Percentiles rank a stretch among this genome's conserved stretches.
Conservation (phyloP, 257 asterid species). For the Nicotiana undulata region DNA sequence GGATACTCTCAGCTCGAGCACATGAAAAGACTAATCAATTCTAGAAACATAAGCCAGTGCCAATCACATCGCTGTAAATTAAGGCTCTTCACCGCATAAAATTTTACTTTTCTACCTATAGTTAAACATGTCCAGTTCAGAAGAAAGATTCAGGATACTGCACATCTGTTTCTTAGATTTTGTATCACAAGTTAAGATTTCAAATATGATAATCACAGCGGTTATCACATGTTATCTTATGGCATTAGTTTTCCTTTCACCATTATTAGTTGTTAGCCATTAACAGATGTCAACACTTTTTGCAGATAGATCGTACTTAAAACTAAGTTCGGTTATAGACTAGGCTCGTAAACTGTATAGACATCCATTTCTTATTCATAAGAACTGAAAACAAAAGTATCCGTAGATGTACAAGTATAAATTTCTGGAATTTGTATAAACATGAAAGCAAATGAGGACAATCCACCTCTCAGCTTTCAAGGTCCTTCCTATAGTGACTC, state of each 20-base stretch:
- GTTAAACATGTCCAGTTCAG: neutral
- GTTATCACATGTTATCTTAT: neutral
- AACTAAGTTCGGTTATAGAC: neutral
- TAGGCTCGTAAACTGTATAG: neutral
- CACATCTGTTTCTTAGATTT: neutral
- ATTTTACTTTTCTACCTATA: neutral
- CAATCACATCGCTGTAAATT: neutral
- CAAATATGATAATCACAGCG: neutral
- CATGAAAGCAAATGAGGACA: neutral
- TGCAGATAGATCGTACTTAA: too few relatives aligned
- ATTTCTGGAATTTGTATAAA: neutral
- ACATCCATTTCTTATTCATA: neutral
- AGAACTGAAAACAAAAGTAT: neutral
- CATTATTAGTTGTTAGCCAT: neutral
- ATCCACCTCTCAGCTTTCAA: neutral
- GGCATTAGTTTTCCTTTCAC: neutral
- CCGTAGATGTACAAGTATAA: neutral
- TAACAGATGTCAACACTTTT: neutral
- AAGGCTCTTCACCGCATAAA: neutral
- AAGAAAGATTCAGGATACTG: neutral
- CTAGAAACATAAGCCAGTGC: neutral
- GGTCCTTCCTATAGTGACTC: neutral
- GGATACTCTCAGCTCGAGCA: neutral
- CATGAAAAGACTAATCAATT: neutral
- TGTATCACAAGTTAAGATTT: neutral